phyloP scores from a whole-genome alignment of 1,284 basidiomycete genomes.

The Hortiboletus rubellus region DNA sequence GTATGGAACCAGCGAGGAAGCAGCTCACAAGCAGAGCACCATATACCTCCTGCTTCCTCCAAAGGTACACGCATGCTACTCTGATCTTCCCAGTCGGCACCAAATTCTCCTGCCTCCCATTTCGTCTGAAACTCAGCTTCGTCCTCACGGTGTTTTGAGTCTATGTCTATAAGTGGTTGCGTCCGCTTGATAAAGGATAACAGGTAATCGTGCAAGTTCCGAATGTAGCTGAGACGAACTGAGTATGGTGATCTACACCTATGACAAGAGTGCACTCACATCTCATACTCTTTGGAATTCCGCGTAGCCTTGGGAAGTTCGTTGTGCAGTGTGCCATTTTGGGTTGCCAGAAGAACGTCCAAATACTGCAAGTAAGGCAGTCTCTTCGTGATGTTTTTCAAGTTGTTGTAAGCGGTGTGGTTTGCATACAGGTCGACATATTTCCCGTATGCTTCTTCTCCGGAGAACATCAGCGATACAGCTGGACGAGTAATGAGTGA shows the following conservation, averaged over 20 bases:
- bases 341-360: constrained; percentile 69
- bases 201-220: constrained; percentile 81
- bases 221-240: constrained; percentile 66
- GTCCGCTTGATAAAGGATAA: constrained; percentile 86
- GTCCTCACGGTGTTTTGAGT: constrained; percentile 64
- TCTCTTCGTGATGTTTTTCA: constrained; percentile 78
- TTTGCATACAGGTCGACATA: constrained; percentile 92
- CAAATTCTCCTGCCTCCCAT: constrained; percentile 79
- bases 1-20: constrained; percentile 7
- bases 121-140: constrained; percentile 71
- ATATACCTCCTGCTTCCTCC: constrained; percentile 67
- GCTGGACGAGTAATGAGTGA: constrained; percentile 48
- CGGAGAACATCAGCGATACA: constrained; percentile 87
- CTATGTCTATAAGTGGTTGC: constrained; percentile 83
- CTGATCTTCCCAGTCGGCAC: constrained; percentile 72
- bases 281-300: constrained; percentile 74
- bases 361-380: constrained; percentile 92
- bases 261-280: constrained; percentile 48
- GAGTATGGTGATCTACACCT: constrained; percentile 8
- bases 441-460: constrained; percentile 93
- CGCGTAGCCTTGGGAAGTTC: constrained; percentile 77
- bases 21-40: constrained; percentile 92
- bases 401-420: constrained; percentile 88
- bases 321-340: constrained; percentile 59
- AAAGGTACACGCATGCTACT: constrained; percentile 40